These are phyloP conservation scores for Avena sativa DNA, from an alignment of 176 grass and related monocot species.

Conservation along the genomic window DNA sequence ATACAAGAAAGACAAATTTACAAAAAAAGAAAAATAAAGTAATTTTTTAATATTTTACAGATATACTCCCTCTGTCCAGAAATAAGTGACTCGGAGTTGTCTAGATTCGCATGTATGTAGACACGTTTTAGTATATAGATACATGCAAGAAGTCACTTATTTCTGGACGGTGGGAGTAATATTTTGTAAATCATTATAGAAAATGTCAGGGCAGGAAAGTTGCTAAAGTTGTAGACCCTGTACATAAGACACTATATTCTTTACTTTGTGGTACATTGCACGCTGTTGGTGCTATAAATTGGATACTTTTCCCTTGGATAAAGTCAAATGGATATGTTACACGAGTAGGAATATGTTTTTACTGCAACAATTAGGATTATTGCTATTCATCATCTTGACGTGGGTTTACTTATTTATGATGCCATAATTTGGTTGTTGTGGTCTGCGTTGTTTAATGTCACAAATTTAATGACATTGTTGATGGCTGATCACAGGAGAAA, in stretches of 20 bases:
- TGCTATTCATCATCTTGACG: neutral
- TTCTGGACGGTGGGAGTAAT: neutral
- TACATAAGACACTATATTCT: neutral
- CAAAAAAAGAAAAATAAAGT: neutral
- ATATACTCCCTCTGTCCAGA: neutral
- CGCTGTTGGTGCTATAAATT: neutral
- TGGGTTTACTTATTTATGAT: neutral
- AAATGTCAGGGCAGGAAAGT: neutral
- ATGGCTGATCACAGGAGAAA: conserved; percentile 81
- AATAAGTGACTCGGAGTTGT: too few relatives aligned
- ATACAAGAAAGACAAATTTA: neutral
- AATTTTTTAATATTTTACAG: neutral
- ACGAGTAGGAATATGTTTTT: neutral
- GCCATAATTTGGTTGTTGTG: neutral
- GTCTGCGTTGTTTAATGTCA: neutral
- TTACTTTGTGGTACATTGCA: neutral
- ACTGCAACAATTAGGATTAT: neutral
- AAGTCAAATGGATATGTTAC: conserved; percentile 6
- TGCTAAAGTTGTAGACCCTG: neutral
- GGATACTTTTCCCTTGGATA: neutral
- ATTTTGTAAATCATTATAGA: neutral
- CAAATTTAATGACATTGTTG: conserved; percentile 22
- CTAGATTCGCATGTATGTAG: too few relatives aligned
- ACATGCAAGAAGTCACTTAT: too few relatives aligned
- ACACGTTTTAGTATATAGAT: too few relatives aligned